phyloP scores from a whole-genome alignment of 129 eudicot genomes.

The Flaveria linearis region DNA sequence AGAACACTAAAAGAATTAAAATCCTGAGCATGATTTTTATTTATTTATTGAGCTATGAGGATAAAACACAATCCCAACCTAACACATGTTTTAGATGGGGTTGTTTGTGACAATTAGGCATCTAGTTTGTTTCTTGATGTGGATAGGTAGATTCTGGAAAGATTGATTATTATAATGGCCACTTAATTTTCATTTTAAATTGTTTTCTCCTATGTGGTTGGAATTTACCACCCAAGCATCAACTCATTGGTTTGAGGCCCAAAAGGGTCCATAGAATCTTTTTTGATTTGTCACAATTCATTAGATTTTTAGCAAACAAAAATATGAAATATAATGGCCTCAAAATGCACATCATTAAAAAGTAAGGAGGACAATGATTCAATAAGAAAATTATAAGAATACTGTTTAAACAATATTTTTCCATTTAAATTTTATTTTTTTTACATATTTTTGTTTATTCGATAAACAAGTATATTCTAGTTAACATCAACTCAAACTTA shows the following conservation, averaged over 20 bases:
- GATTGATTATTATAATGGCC: not conserved
- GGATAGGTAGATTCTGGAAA: constrained; percentile 13
- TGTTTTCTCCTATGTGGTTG: not conserved
- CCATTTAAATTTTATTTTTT: no score
- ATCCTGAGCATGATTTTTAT: no score
- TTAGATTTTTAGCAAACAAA: not conserved
- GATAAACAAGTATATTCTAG: not conserved
- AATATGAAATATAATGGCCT: no score
- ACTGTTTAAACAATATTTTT: no score
- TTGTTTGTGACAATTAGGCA: not conserved
- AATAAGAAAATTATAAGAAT: no score
- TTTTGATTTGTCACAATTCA: not conserved
- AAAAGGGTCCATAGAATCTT: constrained; percentile 27
- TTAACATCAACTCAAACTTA: not conserved
- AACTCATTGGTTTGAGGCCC: constrained; percentile 4
- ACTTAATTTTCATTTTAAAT: not conserved
- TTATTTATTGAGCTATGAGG: no score
- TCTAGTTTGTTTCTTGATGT: not conserved
- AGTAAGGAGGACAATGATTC: not conserved
- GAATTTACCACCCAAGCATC: not conserved
- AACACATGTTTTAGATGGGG: not conserved
- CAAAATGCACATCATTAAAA: not conserved
- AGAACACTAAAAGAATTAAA: no score
- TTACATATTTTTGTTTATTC: no score
- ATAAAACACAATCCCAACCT: not conserved